A percentile compares a stretch with the other conserved stretches of the same genome.
Conservation (phyloP, 2,329 filamentous ascomycete genomes). For the Colletotrichum costaricense region DNA sequence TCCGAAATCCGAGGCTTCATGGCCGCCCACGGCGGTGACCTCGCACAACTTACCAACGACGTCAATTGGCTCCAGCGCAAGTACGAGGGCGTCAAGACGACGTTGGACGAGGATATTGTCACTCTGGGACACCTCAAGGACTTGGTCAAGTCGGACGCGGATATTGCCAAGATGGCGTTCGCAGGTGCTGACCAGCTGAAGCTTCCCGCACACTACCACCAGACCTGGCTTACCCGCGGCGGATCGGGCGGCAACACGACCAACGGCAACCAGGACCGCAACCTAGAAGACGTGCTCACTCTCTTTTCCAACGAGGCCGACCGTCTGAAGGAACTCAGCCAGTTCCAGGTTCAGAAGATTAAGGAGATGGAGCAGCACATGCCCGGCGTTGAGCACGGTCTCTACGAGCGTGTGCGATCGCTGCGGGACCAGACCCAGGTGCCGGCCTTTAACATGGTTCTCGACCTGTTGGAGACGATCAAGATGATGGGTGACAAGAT, state of each 20-base stretch:
- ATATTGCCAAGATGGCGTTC: constrained; percentile 78
- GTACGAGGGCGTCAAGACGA: constrained; percentile 57
- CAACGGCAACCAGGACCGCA: constrained; percentile 56
- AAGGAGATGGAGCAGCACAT: constrained; percentile 59
- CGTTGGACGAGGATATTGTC: constrained; percentile 66
- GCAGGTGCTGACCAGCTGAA: constrained; percentile 80
- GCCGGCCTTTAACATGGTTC: constrained; percentile 34
- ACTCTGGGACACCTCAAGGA: constrained; percentile 74
- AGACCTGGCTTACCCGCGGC: constrained; percentile 56
- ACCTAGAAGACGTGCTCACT: constrained; percentile 39
- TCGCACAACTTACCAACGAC: constrained; percentile 59
- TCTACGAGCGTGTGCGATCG: constrained; percentile 47
- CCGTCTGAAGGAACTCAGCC: constrained; percentile 49
- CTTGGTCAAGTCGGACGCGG: constrained; percentile 69
- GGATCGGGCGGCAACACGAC: constrained; percentile 26
- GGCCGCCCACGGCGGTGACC: constrained; percentile 63
- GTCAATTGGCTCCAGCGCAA: constrained; percentile 62
- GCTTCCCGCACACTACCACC: constrained; percentile 70
- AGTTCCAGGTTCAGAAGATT: constrained; percentile 49
- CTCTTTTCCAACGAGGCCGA: constrained; percentile 37
- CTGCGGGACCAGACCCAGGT: constrained; percentile 37
- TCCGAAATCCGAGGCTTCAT: constrained; percentile 79
- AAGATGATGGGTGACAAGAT: constrained; percentile 39
- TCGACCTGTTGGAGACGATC: constrained; percentile 36
- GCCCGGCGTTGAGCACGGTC: constrained; percentile 58